These are phyloP conservation scores for sunflower (Helianthus annuus) DNA, from an alignment of 129 eudicot species.

Conservation along the genomic window DNA sequence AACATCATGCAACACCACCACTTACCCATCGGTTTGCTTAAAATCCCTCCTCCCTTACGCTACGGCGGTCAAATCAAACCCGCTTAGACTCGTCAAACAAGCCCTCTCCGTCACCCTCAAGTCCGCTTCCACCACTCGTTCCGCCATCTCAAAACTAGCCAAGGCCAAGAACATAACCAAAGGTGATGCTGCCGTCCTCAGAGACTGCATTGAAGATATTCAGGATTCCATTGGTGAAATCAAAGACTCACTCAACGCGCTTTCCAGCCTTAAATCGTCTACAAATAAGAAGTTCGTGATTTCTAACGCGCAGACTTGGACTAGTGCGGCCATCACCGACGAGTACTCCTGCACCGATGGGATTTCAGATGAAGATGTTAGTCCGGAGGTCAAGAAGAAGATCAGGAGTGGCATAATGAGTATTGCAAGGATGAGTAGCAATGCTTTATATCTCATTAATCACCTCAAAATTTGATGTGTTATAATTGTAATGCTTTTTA, in stretches of 20 bases:
- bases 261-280: slow-evolving; percentile 25
- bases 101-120: slow-evolving; percentile 56
- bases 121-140: slow-evolving; percentile 38
- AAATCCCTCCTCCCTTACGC: slow-evolving; percentile 60
- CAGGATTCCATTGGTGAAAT: slow-evolving; percentile 58
- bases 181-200: slow-evolving; percentile 41
- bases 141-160: slow-evolving; percentile 34
- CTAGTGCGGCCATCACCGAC: slow-evolving; percentile 76
- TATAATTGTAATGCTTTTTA: not conserved
- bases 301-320: slow-evolving; percentile 64
- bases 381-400: not conserved
- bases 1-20: slow-evolving; percentile 53
- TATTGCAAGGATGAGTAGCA: slow-evolving; percentile 51
- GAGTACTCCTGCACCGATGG: slow-evolving; percentile 69
- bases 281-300: slow-evolving; percentile 37
- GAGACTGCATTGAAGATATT: slow-evolving; percentile 55
- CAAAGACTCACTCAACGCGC: slow-evolving; percentile 20
- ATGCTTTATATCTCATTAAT: slow-evolving; percentile 63
- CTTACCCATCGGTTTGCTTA: slow-evolving; percentile 55
- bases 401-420: slow-evolving; percentile 21
- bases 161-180: slow-evolving; percentile 32
- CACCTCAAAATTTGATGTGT: slow-evolving; percentile 36
- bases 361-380: slow-evolving; percentile 13
- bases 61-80: slow-evolving; percentile 40
- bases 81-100: slow-evolving; percentile 39